Evolutionary conservation across 208 protist genomes (phyloP), one percentile per base, ranked within the genome.

Genomic region (Wallacemonas sp.): DNA sequence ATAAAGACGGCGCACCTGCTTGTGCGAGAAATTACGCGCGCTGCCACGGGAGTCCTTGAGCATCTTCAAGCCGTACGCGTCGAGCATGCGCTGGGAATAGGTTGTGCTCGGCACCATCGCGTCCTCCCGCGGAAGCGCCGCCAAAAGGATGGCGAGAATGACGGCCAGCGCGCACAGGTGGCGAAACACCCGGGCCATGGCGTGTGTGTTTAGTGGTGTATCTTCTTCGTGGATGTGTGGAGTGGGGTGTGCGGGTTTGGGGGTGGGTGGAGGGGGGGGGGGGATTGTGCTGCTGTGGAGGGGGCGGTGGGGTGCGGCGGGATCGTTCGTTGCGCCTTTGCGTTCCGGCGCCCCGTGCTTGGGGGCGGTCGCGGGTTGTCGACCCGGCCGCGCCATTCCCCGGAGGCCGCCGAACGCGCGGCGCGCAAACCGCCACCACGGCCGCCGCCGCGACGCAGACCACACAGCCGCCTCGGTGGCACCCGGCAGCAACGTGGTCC

Each of bases 11-110:
- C 82, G 65, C 22, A 75, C 79, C 32, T 77, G 74, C 20, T 8
- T 71, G 67, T 85, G 82, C 33, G 80, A 59, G 44, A 82, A 70
- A 50, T 70, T 74, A 42, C 82, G 75, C 38, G 20, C 22, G n/a
- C 52, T 63, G 18, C 82, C 82, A 59, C 68, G 81, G 39, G 62
- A 71, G 5, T 52, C 49, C 38, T 66, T 77, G 32, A 87, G 65
- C 4, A 16, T 57, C 26, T 65, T 18, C 16, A 70, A 59, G 8
- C 38, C 57, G 31, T 78, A 78, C 26, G 18, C 36, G 29, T 61
- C 54, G 44, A 69, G 67, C 11, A 73, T 12, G 39, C 45, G 20
- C 22, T 50, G 14, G 41, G 64, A 41, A 12, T 61, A 59, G n/a
- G 52, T 2, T 2, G 52, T 59, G 52, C 18, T 41, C 14, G 52